phyloP scores from a whole-genome alignment of 371 early-diverging fungal genomes.

The Saksenaea oblongispora region DNA sequence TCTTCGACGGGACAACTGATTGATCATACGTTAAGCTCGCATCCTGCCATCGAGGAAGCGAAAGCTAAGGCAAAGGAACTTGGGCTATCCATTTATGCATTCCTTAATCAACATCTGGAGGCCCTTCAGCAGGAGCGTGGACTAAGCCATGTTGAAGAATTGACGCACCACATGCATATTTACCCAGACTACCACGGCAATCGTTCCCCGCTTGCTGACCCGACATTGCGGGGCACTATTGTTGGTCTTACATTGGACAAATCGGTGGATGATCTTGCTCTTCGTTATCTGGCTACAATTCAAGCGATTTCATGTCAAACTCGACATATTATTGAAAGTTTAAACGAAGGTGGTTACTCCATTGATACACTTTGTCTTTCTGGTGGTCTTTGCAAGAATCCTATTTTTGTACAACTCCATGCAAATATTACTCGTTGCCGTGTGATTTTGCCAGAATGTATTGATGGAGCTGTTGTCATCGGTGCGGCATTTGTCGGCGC shows the following conservation, averaged over 20 bases:
- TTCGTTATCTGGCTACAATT: slow-evolving; percentile 63
- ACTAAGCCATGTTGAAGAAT: slow-evolving; percentile 32
- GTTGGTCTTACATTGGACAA: slow-evolving; percentile 63
- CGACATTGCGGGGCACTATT: slow-evolving; percentile 62
- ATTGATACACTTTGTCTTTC: slow-evolving; percentile 67
- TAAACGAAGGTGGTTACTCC: slow-evolving; percentile 52
- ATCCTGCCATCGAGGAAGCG: slow-evolving; percentile 52
- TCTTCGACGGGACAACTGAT: slow-evolving; percentile 73
- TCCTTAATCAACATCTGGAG: slow-evolving; percentile 49
- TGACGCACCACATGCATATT: slow-evolving; percentile 61
- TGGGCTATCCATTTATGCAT: slow-evolving; percentile 43
- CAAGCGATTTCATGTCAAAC: slow-evolving; percentile 69
- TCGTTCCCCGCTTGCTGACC: slow-evolving; percentile 73
- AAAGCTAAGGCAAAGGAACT: slow-evolving; percentile 16
- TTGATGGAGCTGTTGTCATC: slow-evolving; percentile 69
- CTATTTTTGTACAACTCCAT: slow-evolving; percentile 60
- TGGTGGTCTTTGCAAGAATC: slow-evolving; percentile 71
- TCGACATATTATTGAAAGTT: slow-evolving; percentile 59
- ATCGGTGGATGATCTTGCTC: slow-evolving; percentile 57
- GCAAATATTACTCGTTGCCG: slow-evolving; percentile 61
- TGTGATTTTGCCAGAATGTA: slow-evolving; percentile 59
- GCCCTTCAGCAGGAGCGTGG: slow-evolving; percentile 26
- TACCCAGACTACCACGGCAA: slow-evolving; percentile 82
- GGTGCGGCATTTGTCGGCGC: slow-evolving; percentile 74
- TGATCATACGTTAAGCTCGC: slow-evolving; percentile 61